Evolutionary conservation across 495 filamentous ascomycete genomes (phyloP), one percentile per base, ranked within the genome.

Genomic region (Aspergillus haitiensis): DNA sequence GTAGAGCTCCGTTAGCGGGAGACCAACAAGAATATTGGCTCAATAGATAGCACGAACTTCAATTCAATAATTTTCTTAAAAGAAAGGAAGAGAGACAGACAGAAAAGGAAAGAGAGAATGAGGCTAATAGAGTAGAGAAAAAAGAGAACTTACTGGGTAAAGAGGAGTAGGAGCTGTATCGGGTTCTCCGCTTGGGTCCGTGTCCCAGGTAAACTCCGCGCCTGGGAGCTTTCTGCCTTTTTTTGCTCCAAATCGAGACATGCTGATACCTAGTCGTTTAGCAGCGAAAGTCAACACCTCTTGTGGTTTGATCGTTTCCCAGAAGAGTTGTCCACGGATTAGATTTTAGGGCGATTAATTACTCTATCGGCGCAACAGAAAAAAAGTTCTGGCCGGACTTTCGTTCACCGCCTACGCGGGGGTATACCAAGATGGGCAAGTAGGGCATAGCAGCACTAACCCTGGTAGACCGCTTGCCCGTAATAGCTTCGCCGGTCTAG

Each of bases 141-240:
- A 35, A 44, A 45, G 45, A 47, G 39, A 58, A 52, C 48, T 58
- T 74, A 78, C 76, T 57, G 76, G 76, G 52, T 69, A 78, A 18
- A 78, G 57, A 56, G 76, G 76, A 37, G 74, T 77, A 21, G 76
- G 76, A 62, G 74, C 76, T 36, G 67, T 75, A 58, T 76, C 76
- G 32, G 70, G 63, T 52, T 74, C 73, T 13, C 74, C 74, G 62
- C 63, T 71, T 18, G 72, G 62, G 37, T 77, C 76, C 10, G 45
- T 63, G 34, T 78, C 74, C 72, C 72, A 78, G 37, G 65, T 72
- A 56, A 78, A 75, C 56, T 78, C 76, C 8, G 74, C 69, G 8
- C 76, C 76, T 16, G 76, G 76, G 3, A 72, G 65, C 59, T 70
- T 70, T 48, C 67, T 72, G 55, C 71, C 73, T 48, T 76, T 77